Evolutionary conservation across 2,329 filamentous ascomycete species (phyloP).

Genomic region (Simplicillium sp.): DNA sequence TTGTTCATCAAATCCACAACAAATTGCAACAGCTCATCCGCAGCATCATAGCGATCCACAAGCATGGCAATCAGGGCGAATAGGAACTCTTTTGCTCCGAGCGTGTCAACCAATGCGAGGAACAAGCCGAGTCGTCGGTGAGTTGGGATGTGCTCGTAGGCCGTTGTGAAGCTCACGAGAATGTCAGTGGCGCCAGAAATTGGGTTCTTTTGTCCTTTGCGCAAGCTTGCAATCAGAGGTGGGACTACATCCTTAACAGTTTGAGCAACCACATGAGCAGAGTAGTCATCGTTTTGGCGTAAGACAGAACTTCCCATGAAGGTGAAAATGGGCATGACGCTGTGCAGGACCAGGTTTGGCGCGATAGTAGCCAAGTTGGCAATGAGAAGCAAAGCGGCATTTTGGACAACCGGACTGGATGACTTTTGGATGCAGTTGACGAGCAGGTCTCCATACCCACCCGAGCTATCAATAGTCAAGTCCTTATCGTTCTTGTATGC

Average conservation of each 20-base stretch:
- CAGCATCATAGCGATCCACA: constrained; percentile 77
- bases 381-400: constrained; percentile 78
- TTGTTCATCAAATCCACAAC: constrained; percentile 62
- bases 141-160: constrained; percentile 89
- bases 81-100: constrained; percentile 79
- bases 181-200: constrained; percentile 80
- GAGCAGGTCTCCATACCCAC: constrained; percentile 79
- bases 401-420: constrained; percentile 87
- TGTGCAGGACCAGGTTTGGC: constrained; percentile 87
- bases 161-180: constrained; percentile 89
- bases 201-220: constrained; percentile 67
- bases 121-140: constrained; percentile 80
- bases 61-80: constrained; percentile 84
- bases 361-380: constrained; percentile 79
- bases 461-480: constrained; percentile 64
- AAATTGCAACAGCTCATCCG: constrained; percentile 65
- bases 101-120: constrained; percentile 71
- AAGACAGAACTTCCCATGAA: constrained; percentile 93
- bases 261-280: constrained; percentile 88
- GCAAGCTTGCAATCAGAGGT: constrained; percentile 76
- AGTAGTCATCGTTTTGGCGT: constrained; percentile 92
- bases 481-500: constrained; percentile 54
- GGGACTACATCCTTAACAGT: constrained; percentile 93
- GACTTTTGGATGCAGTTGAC: constrained; percentile 92
- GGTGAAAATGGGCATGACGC: constrained; percentile 98